Conservation (phyloP, 2,329 filamentous ascomycete genomes). For the Sclerotinia spermophila region DNA sequence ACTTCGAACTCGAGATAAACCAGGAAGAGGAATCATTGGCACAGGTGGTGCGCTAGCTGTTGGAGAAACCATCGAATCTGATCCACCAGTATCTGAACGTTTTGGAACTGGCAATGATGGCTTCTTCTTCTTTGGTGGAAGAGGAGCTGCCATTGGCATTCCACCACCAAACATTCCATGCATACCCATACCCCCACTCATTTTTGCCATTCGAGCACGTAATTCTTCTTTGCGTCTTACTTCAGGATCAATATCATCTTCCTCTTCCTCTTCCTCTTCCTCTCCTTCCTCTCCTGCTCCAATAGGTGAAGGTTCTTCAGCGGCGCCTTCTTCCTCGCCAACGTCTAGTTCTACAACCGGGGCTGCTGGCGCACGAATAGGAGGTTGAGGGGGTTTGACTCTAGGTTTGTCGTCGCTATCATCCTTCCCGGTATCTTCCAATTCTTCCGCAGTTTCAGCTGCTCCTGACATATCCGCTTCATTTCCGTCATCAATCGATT, state of each 20-base stretch:
- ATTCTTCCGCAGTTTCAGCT: constrained; percentile 60
- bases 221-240: constrained; percentile 80
- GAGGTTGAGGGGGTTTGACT: constrained; percentile 34
- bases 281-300: constrained; percentile 58
- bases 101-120: constrained; percentile 42
- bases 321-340: constrained; percentile 45
- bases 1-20: constrained; percentile 58
- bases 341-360: constrained; percentile 41
- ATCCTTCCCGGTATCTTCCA: constrained; percentile 64
- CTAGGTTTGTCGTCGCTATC: constrained; percentile 61
- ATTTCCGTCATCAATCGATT: constrained; percentile 54
- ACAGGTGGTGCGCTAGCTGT: constrained; percentile 50
- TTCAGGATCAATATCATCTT: constrained; percentile 86
- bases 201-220: constrained; percentile 93
- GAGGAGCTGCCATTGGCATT: constrained; percentile 55
- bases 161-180: constrained; percentile 83
- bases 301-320: constrained; percentile 41
- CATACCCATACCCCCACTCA: constrained; percentile 98
- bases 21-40: constrained; percentile 65
- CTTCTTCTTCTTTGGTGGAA: constrained; percentile 56
- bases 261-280: constrained; percentile 80
- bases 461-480: constrained; percentile 63
- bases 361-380: constrained; percentile 40
- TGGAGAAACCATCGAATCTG: constrained; percentile 44
- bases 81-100: constrained; percentile 40